These are phyloP conservation scores for Hypoxylon sp. DNA, from an alignment of 2,329 filamentous ascomycete species.

Conservation along the genomic window DNA sequence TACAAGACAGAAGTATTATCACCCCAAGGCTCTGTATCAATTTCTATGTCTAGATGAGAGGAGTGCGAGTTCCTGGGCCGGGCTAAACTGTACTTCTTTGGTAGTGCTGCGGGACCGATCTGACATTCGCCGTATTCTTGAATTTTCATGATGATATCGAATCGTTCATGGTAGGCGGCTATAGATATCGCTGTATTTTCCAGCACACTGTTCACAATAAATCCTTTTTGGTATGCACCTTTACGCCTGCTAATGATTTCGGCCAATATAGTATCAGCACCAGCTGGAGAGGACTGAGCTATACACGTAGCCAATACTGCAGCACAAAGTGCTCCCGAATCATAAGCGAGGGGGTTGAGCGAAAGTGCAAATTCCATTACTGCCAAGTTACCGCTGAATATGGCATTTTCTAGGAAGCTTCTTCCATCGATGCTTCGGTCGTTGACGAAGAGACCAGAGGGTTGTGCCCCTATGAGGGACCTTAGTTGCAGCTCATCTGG, in stretches of 20 bases:
- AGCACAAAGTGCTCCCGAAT: conserved; percentile 13
- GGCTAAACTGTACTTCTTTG: neutral
- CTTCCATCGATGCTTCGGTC: conserved; percentile 1
- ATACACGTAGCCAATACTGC: neutral
- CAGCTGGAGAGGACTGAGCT: neutral
- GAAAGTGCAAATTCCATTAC: conserved; percentile 3
- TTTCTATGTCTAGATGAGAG: neutral
- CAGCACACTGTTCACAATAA: neutral
- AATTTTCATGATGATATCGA: conserved; percentile 7
- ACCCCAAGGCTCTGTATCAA: too few species aligned
- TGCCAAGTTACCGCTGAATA: neutral
- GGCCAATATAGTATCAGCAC: neutral
- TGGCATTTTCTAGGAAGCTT: conserved; percentile 8
- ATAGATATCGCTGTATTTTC: conserved; percentile 12
- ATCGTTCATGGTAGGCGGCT: neutral
- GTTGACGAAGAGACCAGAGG: neutral
- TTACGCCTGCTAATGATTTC: conserved; percentile 6
- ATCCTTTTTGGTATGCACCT: too few species aligned
- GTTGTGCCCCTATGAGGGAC: neutral
- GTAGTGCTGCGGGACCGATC: neutral
- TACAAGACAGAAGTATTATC: neutral
- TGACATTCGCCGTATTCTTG: neutral
- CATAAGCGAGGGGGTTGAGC: neutral
- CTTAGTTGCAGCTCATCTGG: neutral
- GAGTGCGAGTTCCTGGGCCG: neutral